These are phyloP conservation scores for Kurtzmaniella cleridarum DNA, from an alignment of 805 yeast genomes.

Conservation along the genomic window DNA sequence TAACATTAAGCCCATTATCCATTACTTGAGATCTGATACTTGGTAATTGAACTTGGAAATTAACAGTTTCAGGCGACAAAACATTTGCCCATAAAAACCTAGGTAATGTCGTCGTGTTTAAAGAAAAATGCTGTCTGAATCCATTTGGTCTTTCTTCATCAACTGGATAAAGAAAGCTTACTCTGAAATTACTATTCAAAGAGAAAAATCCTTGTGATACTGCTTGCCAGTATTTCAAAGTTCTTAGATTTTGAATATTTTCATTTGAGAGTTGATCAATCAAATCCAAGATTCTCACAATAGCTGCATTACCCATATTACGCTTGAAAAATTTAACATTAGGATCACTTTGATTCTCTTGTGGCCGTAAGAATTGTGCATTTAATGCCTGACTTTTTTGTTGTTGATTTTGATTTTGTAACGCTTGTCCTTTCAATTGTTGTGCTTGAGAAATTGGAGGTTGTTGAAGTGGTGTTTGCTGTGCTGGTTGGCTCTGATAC, in stretches of 20 bases:
- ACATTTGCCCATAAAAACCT: conserved; percentile 50
- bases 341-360: conserved; percentile 22
- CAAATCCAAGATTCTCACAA: conserved; percentile 33
- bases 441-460: not conserved
- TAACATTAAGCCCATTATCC: conserved; percentile 33
- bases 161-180: too few relatives aligned
- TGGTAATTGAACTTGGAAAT: conserved; percentile 25
- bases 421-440: not conserved
- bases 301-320: conserved; percentile 39
- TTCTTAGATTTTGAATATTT: conserved; percentile 19
- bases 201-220: conserved; percentile 27
- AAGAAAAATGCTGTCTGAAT: conserved; percentile 46
- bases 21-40: conserved; percentile 37
- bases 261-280: conserved; percentile 35
- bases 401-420: not conserved
- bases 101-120: conserved; percentile 62
- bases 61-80: conserved; percentile 35
- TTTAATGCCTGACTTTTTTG: too few relatives aligned
- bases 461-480: conserved; percentile 1
- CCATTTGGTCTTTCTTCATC: conserved; percentile 33
- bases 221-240: conserved; percentile 33
- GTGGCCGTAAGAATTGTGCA: conserved; percentile 5
- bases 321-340: conserved; percentile 32
- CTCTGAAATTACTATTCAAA: conserved; percentile 24
- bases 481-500: too few relatives aligned